phyloP scores from a whole-genome alignment of 495 filamentous ascomycete species.

The Podospora tetraspora region DNA sequence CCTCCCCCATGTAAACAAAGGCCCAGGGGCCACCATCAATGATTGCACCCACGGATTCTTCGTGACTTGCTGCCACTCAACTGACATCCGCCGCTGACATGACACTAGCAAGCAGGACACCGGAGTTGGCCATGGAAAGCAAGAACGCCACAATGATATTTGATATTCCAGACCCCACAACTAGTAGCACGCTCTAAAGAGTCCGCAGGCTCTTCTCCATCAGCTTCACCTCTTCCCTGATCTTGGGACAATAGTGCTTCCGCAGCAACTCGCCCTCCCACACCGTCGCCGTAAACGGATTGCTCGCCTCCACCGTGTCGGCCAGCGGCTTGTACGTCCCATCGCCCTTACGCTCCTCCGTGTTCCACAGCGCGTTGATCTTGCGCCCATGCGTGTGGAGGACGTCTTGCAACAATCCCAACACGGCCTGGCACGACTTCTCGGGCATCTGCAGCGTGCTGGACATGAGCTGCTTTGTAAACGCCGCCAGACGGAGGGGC shows the following conservation, averaged over 20 bases:
- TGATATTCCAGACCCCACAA: not conserved
- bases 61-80: not conserved
- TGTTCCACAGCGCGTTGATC: constrained; percentile 38
- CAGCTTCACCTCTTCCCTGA: constrained; percentile 65
- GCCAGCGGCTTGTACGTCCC: constrained; percentile 49
- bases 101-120: not conserved
- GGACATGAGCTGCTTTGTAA: constrained; percentile 86
- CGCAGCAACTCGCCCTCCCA: constrained; percentile 91
- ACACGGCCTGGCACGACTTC: constrained; percentile 71
- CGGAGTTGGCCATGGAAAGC: not conserved
- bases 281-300: constrained; percentile 81
- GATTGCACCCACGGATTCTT: not conserved
- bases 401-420: constrained; percentile 69
- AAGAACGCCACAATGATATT: not conserved
- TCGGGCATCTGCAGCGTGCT: constrained; percentile 80
- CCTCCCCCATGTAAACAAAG: not conserved
- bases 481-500: constrained; percentile 77
- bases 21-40: not conserved
- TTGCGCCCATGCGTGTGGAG: constrained; percentile 50
- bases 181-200: not conserved
- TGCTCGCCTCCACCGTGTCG: constrained; percentile 68
- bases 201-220: constrained; percentile 56
- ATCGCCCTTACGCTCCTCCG: constrained; percentile 81
- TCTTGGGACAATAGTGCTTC: constrained; percentile 80
- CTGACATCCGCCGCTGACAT: not conserved